Evolutionary conservation across 1,284 basidiomycete species (phyloP).

Genomic region (Exobasidium cylindrosporum): DNA sequence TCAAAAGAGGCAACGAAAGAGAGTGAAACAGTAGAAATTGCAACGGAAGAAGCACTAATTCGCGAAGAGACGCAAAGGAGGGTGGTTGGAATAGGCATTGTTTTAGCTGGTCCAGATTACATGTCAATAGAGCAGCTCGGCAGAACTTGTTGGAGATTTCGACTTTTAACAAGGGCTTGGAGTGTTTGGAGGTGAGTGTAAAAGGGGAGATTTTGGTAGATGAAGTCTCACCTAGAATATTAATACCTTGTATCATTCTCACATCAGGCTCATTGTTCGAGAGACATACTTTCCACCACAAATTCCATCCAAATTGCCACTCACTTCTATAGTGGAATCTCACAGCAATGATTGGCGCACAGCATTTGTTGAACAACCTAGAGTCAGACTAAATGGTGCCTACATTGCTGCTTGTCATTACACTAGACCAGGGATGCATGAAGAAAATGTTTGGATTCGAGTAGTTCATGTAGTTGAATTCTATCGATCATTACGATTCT

Average conservation of each 20-base stretch:
- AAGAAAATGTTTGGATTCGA: conserved; percentile 49
- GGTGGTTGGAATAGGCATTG: conserved; percentile 26
- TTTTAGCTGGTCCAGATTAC: conserved; percentile 46
- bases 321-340: conserved; percentile 21
- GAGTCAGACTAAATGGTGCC: conserved; percentile 46
- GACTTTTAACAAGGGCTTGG: conserved; percentile 36
- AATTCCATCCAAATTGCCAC: conserved; percentile 18
- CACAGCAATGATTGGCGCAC: conserved; percentile 44
- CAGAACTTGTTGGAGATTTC: conserved; percentile 47
- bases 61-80: neutral
- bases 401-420: conserved; percentile 53
- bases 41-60: neutral
- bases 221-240: neutral
- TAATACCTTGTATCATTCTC: neutral
- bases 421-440: conserved; percentile 40
- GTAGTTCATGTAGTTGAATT: conserved; percentile 59
- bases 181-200: conserved; percentile 33
- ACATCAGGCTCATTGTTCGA: conserved; percentile 23
- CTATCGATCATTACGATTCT: conserved; percentile 79
- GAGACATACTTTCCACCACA: conserved; percentile 43
- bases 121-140: conserved; percentile 40
- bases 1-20: neutral
- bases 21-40: neutral
- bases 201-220: neutral
- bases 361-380: conserved; percentile 47